Conservation (phyloP, 2,329 filamentous ascomycete genomes). For the Fusarium circinatum region DNA sequence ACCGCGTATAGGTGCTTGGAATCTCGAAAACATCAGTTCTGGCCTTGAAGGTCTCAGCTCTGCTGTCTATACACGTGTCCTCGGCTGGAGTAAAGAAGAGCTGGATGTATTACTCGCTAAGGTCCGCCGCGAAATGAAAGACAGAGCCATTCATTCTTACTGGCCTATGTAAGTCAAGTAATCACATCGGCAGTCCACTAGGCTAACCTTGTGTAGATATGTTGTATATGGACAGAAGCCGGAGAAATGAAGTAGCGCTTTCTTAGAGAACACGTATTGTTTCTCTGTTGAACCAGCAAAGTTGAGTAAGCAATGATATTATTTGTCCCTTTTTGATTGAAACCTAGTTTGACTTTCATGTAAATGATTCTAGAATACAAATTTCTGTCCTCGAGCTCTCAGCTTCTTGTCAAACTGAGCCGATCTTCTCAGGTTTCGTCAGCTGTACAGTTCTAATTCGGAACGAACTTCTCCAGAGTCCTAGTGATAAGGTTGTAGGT, state of each 20-base stretch:
- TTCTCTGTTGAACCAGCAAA: too few species aligned
- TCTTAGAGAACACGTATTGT: too few species aligned
- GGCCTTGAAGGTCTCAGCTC: conserved; percentile 45
- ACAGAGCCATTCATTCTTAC: conserved; percentile 42
- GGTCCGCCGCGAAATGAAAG: conserved; percentile 41
- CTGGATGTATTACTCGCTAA: conserved; percentile 39
- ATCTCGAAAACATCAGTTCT: conserved; percentile 30
- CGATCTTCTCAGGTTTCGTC: too few species aligned
- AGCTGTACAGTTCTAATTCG: too few species aligned
- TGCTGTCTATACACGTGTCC: conserved; percentile 43
- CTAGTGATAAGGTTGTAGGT: not conserved
- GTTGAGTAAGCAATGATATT: rapidly evolving
- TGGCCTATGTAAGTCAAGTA: conserved; percentile 39
- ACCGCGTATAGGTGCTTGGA: conserved; percentile 43
- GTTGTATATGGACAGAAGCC: conserved; percentile 29
- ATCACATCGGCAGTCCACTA: rapidly evolving
- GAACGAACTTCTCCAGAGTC: not conserved
- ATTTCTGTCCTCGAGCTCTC: not conserved
- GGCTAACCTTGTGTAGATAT: not conserved
- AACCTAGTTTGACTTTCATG: rapidly evolving
- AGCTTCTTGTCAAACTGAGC: rapidly evolving
- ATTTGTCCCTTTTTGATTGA: rapidly evolving
- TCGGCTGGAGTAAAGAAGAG: conserved; percentile 43
- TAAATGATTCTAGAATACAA: not conserved
- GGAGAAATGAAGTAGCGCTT: not conserved